Percentiles rank a stretch among this genome's conserved stretches.
Evolutionary conservation across 768 basidiomycete genomes (phyloP).

Genomic region (Boletus rubropictus): DNA sequence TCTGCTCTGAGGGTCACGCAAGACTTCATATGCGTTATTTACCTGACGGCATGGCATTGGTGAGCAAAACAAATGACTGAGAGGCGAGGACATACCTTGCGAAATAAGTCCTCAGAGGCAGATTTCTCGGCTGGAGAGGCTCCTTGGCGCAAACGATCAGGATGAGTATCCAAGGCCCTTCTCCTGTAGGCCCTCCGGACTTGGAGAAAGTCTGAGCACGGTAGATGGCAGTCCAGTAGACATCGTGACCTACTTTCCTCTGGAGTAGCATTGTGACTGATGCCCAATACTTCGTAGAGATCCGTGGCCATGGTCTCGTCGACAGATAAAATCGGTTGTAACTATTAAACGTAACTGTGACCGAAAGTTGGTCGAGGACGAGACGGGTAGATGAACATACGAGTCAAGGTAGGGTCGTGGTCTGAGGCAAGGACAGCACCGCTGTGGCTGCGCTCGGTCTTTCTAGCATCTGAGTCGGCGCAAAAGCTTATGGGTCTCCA

Average conservation of each 20-base stretch:
- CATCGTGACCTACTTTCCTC: slow-evolving; percentile 54
- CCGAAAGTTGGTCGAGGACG: background rate
- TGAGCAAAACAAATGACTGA: background rate
- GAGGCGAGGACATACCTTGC: slow-evolving; percentile 27
- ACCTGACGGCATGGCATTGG: slow-evolving; percentile 37
- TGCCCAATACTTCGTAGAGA: slow-evolving; percentile 61
- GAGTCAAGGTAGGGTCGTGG: background rate
- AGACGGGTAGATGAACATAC: background rate
- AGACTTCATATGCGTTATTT: slow-evolving; percentile 73
- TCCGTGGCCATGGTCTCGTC: slow-evolving; percentile 42
- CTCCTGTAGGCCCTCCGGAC: slow-evolving; percentile 77
- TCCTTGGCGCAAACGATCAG: slow-evolving; percentile 58
- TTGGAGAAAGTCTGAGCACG: slow-evolving; percentile 24
- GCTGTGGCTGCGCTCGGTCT: slow-evolving; percentile 16
- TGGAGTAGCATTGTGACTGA: slow-evolving; percentile 47
- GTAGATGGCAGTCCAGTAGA: background rate
- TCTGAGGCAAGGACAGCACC: background rate
- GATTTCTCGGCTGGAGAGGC: slow-evolving; percentile 55
- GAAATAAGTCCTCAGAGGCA: slow-evolving; percentile 53
- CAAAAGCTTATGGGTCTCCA: slow-evolving; percentile 46
- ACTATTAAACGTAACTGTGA: background rate
- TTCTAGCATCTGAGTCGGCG: background rate
- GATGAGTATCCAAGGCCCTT: slow-evolving; percentile 68
- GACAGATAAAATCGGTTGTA: background rate
- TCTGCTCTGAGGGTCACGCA: slow-evolving; percentile 57